Conservation (phyloP, 148 eudicot species). For the Rhododendron kiyosumense region DNA sequence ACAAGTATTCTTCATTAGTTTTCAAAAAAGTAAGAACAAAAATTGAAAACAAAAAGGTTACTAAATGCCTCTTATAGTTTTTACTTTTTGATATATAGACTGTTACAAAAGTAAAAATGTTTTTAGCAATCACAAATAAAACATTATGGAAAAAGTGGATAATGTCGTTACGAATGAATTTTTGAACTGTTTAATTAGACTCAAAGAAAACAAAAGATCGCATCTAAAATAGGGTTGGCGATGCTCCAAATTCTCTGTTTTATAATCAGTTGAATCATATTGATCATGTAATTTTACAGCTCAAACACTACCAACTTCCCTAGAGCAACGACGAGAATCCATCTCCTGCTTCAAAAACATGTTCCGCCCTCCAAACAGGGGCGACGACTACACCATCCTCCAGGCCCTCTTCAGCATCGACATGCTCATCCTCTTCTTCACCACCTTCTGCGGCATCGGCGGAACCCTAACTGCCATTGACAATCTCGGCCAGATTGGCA, state of each 20-base stretch:
- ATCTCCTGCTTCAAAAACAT: slow-evolving; percentile 24
- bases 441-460: slow-evolving; percentile 36
- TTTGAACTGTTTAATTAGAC: no score
- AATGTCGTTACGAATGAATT: neutral
- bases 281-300: neutral
- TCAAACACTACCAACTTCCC: neutral
- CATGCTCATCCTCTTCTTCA: slow-evolving; percentile 36
- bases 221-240: no score
- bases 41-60: no score
- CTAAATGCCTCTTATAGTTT: no score
- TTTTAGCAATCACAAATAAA: no score
- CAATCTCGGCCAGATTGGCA: slow-evolving; percentile 37
- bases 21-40: no score
- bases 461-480: slow-evolving; percentile 40
- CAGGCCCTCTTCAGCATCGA: slow-evolving; percentile 46
- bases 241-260: no score
- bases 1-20: no score
- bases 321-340: neutral
- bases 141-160: neutral
- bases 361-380: slow-evolving; percentile 36
- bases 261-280: neutral
- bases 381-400: slow-evolving; percentile 43
- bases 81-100: no score
- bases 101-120: no score
- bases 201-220: no score